Percentiles rank a stretch among this genome's conserved stretches.
phyloP scores from a whole-genome alignment of 179 eudicot genomes.

The Spergularia azorica region DNA sequence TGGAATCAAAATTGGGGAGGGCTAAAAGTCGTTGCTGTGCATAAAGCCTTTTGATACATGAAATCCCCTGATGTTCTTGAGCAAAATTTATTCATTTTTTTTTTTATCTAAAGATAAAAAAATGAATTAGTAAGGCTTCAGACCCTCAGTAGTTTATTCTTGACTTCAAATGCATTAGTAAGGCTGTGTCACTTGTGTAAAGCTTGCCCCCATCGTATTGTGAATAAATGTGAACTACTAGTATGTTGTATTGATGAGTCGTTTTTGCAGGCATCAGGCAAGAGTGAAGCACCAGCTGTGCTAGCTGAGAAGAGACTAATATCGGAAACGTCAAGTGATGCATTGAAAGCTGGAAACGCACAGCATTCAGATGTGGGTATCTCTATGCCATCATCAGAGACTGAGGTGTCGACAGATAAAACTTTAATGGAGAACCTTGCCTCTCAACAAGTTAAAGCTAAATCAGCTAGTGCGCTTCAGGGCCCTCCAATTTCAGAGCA shows the following conservation, averaged over 20 bases:
- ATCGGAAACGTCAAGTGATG: constrained; percentile 42
- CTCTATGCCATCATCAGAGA: constrained; percentile 35
- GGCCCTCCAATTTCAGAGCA: constrained; percentile 52
- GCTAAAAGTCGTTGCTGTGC: too few species aligned
- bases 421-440: constrained; percentile 35
- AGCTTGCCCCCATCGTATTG: neutral
- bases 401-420: constrained; percentile 37
- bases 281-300: constrained; percentile 51
- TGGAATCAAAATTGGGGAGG: too few species aligned
- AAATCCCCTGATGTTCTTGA: too few species aligned
- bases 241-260: constrained; percentile 1
- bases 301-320: constrained; percentile 57
- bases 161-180: neutral
- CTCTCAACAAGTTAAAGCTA: constrained; percentile 35
- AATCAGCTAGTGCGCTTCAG: constrained; percentile 29
- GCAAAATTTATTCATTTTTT: too few species aligned
- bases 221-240: neutral
- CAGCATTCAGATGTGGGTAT: constrained; percentile 33
- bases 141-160: too few species aligned
- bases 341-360: constrained; percentile 37
- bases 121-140: too few species aligned
- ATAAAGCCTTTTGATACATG: too few species aligned
- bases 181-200: constrained; percentile 2
- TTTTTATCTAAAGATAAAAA: too few species aligned
- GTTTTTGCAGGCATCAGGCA: constrained; percentile 61